Base-by-base conservation (phyloP, 116 monocot species). In the Phalaenopsis hybrid region DNA sequence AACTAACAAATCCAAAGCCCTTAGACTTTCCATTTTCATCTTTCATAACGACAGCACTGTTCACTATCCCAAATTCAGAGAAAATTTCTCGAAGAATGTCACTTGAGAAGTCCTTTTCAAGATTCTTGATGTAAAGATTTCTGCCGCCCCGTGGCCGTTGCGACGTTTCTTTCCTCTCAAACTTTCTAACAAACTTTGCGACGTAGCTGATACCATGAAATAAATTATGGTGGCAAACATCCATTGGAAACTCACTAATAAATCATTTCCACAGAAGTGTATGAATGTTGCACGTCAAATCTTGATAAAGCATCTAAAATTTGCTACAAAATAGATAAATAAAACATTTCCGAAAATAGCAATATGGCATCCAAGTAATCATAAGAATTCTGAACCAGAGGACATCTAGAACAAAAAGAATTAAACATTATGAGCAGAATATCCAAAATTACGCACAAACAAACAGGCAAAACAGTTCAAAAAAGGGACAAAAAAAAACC, bases 1-100 rank as follows among this genome's bases (percentile, higher is more conserved):
- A 92, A 63, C 75, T 80, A 69, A 94, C 88, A 85, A 90, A 92
- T 18, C 92, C 90, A 76, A 92, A 94, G 18, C 94, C 90, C 83
- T 25, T 90, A 1, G 90, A 89, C 15, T 82, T 83, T 10, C 90
- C 90, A 63, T 34, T 45, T 5, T 79, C 81, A 78, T 94, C 86
- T 82, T 81, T 92, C 85, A 85, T 82, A 12, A 94, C 57, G 44
- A 78, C 58, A 48, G 84, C 90, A 81, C 85, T 89, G 20, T 2
- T 15, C 44, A 94, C 76, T 21, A 81, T 78, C 0, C 94, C 94
- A 79, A 77, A 90, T 65, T 80, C 83, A 28, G 89, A 90, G 78
- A 94, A 94, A 5, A 76, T 86, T 21, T 81, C 45, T 18, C n/a
- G 57, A 50, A 92, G 81, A 52, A 83, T 21, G 10, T 86, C 89